These are phyloP conservation scores for Ogataea angusta DNA, from an alignment of 805 yeast genomes.

Conservation along the genomic window DNA sequence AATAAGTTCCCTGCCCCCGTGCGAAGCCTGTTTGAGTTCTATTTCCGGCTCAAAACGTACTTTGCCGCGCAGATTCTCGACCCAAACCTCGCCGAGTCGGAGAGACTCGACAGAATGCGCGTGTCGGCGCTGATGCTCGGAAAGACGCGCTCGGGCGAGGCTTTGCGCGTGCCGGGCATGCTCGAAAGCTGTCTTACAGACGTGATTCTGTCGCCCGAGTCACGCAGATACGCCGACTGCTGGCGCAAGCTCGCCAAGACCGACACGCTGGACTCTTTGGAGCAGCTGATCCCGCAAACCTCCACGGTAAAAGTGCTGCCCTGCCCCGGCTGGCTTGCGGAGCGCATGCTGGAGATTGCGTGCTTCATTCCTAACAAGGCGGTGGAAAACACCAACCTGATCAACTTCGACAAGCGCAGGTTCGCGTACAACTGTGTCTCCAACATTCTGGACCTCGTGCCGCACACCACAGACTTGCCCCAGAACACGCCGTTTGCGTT, in stretches of 20 bases:
- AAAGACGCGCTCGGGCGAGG: conserved; percentile 54
- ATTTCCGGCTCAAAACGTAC: conserved; percentile 61
- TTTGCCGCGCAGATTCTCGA: conserved; percentile 65
- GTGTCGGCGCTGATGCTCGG: conserved; percentile 64
- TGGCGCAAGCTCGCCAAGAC: conserved; percentile 62
- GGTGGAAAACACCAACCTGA: conserved; percentile 55
- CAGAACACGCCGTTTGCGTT: conserved; percentile 49
- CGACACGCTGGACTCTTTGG: conserved; percentile 6
- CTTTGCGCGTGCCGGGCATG: conserved; percentile 72
- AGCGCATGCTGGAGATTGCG: conserved; percentile 71
- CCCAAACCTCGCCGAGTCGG: conserved; percentile 50
- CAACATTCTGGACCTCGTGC: conserved; percentile 47
- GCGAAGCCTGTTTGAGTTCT: conserved; percentile 61
- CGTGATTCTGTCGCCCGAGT: conserved; percentile 77
- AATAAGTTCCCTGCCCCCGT: conserved; percentile 66
- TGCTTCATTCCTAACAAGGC: conserved; percentile 79
- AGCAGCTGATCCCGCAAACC: conserved; percentile 31
- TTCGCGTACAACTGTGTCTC: conserved; percentile 60
- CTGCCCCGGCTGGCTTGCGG: conserved; percentile 89
- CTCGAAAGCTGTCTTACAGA: conserved; percentile 75
- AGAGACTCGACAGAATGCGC: conserved; percentile 66
- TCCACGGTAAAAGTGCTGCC: conserved; percentile 54
- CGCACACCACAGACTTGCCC: conserved; percentile 23
- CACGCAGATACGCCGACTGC: conserved; percentile 60
- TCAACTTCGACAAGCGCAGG: conserved; percentile 84